Evolutionary conservation across 73 alveolate species (phyloP).

Genomic region (Symbiodinium natans): DNA sequence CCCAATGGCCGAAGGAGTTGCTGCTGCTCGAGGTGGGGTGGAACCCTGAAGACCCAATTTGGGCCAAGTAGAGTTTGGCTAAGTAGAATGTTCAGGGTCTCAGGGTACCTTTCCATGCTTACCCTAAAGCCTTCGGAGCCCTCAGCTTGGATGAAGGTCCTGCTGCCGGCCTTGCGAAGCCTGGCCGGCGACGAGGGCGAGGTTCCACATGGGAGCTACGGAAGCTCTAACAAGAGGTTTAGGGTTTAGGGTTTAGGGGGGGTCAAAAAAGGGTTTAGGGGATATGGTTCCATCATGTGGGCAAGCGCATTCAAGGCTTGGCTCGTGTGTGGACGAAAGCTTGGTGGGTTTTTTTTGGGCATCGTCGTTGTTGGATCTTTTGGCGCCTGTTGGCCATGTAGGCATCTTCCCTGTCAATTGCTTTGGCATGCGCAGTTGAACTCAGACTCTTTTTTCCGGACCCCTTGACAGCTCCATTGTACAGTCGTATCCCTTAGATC

Average conservation of each 20-base stretch:
- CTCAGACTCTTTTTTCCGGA: background rate
- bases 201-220: background rate
- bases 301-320: background rate
- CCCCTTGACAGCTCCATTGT: background rate
- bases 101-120: no score
- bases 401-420: background rate
- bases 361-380: background rate
- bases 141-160: no score
- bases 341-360: background rate
- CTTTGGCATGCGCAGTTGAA: background rate
- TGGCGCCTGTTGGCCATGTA: background rate
- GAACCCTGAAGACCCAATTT: no score
- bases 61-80: no score
- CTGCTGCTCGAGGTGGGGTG: slow-evolving; percentile 35
- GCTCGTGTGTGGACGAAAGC: background rate
- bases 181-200: background rate
- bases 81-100: no score
- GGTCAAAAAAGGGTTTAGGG: no score
- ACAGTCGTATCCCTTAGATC: no score
- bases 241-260: background rate
- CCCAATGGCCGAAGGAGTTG: slow-evolving; percentile 44
- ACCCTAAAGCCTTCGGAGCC: no score
- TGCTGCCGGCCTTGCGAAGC: background rate
- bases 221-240: background rate
- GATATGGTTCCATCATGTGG: no score